Conservation (phyloP, 2,329 filamentous ascomycete genomes). For the Diaporthe nobilis region DNA sequence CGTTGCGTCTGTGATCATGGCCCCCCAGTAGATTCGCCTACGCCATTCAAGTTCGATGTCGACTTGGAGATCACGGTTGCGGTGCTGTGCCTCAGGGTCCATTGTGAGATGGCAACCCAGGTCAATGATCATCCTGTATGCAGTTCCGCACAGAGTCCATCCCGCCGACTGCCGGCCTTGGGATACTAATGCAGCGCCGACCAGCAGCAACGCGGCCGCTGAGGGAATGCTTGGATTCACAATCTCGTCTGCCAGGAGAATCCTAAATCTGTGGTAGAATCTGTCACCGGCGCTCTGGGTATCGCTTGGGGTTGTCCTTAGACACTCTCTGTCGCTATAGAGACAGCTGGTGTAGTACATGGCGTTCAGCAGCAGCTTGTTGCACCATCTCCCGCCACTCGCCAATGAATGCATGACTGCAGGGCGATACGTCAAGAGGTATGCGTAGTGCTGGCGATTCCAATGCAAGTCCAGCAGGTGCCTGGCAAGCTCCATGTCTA, state of each 20-base stretch:
- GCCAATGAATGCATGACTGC: background rate
- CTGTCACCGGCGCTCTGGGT: constrained; percentile 21
- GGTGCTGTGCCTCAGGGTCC: background rate
- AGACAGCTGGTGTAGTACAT: constrained; percentile 17
- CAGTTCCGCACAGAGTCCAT: constrained; percentile 4
- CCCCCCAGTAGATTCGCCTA: background rate
- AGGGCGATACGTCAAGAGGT: constrained; percentile 10
- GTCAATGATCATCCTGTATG: constrained; percentile 11
- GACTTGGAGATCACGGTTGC: background rate
- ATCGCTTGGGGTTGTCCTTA: background rate
- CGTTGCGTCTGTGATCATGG: constrained; percentile 7
- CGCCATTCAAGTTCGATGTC: constrained; percentile 7
- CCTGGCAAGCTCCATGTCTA: background rate
- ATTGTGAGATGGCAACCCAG: constrained; percentile 1
- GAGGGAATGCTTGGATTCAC: constrained; percentile 15
- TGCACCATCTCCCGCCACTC: constrained; percentile 5
- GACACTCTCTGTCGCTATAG: constrained; percentile 3
- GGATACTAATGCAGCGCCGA: constrained; percentile 1
- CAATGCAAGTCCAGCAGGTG: constrained; percentile 6
- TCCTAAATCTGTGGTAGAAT: background rate
- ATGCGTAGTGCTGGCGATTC: constrained; percentile 8
- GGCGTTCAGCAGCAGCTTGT: constrained; percentile 5
- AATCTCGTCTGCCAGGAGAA: background rate
- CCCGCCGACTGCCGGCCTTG: background rate
- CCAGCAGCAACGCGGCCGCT: background rate